These are phyloP conservation scores for Kodamaea nitidulidarum DNA, from an alignment of 805 yeast genomes.

Conservation along the genomic window DNA sequence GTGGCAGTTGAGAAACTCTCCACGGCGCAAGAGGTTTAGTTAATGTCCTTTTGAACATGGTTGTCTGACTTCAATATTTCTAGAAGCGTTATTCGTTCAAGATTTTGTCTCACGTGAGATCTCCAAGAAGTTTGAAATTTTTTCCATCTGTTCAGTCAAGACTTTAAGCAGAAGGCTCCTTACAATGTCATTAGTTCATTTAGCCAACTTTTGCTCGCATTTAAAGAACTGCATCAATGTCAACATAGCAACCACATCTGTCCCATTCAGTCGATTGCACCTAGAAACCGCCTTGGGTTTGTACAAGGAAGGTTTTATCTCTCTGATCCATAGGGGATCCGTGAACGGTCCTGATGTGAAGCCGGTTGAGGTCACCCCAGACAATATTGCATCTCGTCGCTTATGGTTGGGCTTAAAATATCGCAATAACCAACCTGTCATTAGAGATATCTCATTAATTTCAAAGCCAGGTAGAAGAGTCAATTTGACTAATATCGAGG, in stretches of 20 bases:
- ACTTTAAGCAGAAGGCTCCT: neutral
- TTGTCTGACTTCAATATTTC: neutral
- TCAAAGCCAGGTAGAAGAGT: conserved; percentile 84
- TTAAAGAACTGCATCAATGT: conserved; percentile 83
- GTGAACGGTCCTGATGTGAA: conserved; percentile 74
- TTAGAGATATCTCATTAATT: conserved; percentile 65
- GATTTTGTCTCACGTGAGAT: conserved; percentile 2
- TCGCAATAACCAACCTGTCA: conserved; percentile 72
- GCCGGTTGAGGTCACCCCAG: conserved; percentile 77
- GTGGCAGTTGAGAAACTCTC: neutral
- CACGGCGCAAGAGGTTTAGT: neutral
- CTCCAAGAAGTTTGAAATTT: neutral
- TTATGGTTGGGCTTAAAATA: conserved; percentile 92
- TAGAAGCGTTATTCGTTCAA: neutral
- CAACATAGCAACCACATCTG: conserved; percentile 64
- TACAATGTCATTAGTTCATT: conserved; percentile 73
- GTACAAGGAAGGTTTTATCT: conserved; percentile 85
- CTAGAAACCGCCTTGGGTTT: conserved; percentile 79
- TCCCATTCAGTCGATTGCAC: conserved; percentile 81
- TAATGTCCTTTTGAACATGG: neutral
- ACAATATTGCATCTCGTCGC: conserved; percentile 78
- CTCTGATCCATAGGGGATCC: conserved; percentile 82
- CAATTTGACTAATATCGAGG: conserved; percentile 55
- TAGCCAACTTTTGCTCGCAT: conserved; percentile 84
- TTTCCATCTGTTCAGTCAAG: neutral